Evolutionary conservation across 495 filamentous ascomycete genomes (phyloP).

Genomic region (Glonium stellatum): DNA sequence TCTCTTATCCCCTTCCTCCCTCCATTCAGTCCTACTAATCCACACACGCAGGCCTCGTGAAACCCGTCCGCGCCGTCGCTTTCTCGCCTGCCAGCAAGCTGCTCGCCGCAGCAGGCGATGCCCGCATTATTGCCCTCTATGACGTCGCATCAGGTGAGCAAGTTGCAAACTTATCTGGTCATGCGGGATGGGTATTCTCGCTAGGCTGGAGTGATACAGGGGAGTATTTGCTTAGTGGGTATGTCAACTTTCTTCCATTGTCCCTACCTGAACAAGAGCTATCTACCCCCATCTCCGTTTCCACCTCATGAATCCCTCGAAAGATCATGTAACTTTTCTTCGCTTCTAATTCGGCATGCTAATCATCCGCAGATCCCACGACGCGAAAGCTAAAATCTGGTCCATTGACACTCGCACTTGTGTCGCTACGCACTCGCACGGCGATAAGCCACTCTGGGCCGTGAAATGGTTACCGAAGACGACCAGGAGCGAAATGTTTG

Average conservation of each 20-base stretch:
- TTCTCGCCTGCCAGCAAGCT: conserved; percentile 81
- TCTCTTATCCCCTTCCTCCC: background rate
- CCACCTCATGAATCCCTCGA: too few species aligned
- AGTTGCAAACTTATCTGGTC: conserved; percentile 72
- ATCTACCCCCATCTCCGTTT: background rate
- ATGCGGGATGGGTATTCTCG: conserved; percentile 78
- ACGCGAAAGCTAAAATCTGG: conserved; percentile 95
- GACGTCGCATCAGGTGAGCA: conserved; percentile 89
- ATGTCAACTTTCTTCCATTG: conserved; percentile 2
- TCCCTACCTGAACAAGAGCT: background rate
- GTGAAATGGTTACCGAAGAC: conserved; percentile 82
- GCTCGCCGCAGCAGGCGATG: conserved; percentile 88
- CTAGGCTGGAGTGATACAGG: conserved; percentile 92
- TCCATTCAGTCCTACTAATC: background rate
- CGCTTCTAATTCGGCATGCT: too few species aligned
- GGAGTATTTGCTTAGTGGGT: conserved; percentile 85
- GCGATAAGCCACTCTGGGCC: conserved; percentile 76
- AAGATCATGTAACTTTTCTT: too few species aligned
- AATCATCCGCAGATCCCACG: conserved; percentile 51
- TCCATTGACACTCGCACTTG: conserved; percentile 72
- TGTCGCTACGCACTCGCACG: conserved; percentile 90
- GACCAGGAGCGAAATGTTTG: conserved; percentile 72
- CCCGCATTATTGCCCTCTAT: conserved; percentile 81
- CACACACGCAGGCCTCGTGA: conserved; percentile 59
- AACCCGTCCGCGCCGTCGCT: conserved; percentile 71